These are phyloP conservation scores for Lumnitzera racemosa DNA, from an alignment of 345 rosid genomes.

Conservation along the genomic window DNA sequence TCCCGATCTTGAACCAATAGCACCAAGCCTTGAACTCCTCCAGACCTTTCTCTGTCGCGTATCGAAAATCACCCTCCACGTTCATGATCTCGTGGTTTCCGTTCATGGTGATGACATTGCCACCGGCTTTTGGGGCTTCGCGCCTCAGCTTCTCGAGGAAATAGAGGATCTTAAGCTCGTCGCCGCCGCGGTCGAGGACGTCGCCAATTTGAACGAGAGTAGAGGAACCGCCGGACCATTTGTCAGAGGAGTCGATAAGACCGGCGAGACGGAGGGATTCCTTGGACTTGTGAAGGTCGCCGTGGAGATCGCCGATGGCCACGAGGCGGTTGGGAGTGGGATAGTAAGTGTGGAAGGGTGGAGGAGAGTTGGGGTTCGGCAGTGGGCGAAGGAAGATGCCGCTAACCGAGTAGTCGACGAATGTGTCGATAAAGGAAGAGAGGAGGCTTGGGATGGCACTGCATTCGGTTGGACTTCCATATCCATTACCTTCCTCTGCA, in stretches of 20 bases:
- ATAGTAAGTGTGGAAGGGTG: conserved; percentile 28
- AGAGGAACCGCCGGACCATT: conserved; percentile 74
- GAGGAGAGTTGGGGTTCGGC: conserved; percentile 8
- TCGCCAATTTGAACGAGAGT: conserved; percentile 78
- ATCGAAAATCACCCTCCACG: conserved; percentile 74
- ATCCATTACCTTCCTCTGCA: not conserved
- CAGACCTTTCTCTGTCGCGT: conserved; percentile 47
- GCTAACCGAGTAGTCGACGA: conserved; percentile 65
- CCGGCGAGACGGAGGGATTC: conserved; percentile 69
- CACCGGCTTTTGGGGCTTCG: conserved; percentile 59
- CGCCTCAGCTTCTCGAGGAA: conserved; percentile 69
- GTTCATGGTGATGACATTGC: conserved; percentile 64
- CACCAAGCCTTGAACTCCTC: conserved; percentile 70
- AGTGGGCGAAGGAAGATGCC: conserved; percentile 51
- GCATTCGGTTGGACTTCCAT: conserved; percentile 21
- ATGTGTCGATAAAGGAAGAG: conserved; percentile 72
- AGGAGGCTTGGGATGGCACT: conserved; percentile 36
- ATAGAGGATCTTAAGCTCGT: conserved; percentile 73
- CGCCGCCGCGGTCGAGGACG: conserved; percentile 84
- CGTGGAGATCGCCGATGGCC: conserved; percentile 90
- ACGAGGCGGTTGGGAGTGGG: conserved; percentile 56
- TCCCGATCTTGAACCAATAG: conserved; percentile 64
- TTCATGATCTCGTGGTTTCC: conserved; percentile 98
- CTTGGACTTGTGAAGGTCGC: conserved; percentile 63
- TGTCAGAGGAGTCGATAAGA: conserved; percentile 46